Evolutionary conservation across 306 rosid species (phyloP).

Genomic region (Mucuna pruriens): DNA sequence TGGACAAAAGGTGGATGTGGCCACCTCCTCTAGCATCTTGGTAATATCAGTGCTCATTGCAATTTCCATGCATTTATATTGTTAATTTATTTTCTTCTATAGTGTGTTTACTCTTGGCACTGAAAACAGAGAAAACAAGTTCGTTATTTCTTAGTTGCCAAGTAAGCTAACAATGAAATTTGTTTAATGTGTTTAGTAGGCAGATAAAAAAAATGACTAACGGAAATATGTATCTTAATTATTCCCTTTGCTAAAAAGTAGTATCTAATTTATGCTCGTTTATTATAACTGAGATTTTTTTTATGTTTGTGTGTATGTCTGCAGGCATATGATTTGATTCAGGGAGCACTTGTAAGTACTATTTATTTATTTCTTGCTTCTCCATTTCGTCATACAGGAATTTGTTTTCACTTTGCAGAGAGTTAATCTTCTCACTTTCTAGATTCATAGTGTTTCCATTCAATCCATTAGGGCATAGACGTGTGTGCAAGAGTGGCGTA

Average conservation of each 20-base stretch:
- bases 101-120: neutral
- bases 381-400: neutral
- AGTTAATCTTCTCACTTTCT: conserved; percentile 5
- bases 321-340: conserved; percentile 92
- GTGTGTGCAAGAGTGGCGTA: neutral
- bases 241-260: neutral
- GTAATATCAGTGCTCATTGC: conserved; percentile 47
- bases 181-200: conserved; percentile 5
- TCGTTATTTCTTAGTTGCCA: neutral
- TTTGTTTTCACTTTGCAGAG: neutral
- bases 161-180: neutral
- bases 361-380: conserved; percentile 14
- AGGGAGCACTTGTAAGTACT: conserved; percentile 88
- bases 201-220: neutral
- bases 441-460: conserved; percentile 21
- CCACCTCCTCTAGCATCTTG: conserved; percentile 63
- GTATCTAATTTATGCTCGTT: conserved; percentile 9
- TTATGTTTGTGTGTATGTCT: neutral
- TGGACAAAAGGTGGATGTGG: conserved; percentile 43
- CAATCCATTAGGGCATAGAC: neutral
- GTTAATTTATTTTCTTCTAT: conserved; percentile 14
- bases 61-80: conserved; percentile 4
- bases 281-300: conserved; percentile 5
- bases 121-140: neutral
- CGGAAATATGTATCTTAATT: neutral